phyloP scores from a whole-genome alignment of 2,329 filamentous ascomycete genomes.

The Phoma sp. region DNA sequence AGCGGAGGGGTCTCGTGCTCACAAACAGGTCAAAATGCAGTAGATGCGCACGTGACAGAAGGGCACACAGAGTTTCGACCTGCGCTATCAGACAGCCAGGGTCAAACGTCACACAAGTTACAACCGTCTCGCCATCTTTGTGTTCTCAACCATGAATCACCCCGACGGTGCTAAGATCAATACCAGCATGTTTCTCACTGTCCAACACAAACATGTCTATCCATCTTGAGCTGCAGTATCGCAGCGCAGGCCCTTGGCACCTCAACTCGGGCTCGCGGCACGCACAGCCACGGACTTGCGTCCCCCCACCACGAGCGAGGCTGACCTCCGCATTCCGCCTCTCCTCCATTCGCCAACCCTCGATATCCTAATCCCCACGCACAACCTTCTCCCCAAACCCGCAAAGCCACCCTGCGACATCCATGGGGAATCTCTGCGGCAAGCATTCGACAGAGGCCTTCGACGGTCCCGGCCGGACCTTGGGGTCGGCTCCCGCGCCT shows the following conservation, averaged over 20 bases:
- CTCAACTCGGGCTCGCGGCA: conserved; percentile 17
- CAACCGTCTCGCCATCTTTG: neutral
- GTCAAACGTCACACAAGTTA: conserved; percentile 8
- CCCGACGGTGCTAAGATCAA: neutral
- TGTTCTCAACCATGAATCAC: conserved; percentile 1
- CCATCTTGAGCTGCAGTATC: conserved; percentile 7
- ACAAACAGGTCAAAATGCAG: neutral
- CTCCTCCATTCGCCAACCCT: conserved; percentile 22
- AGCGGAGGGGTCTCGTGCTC: neutral
- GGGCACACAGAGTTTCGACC: conserved; percentile 1
- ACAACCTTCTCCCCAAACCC: neutral
- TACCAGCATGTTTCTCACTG: neutral
- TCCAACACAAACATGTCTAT: neutral
- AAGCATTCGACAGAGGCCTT: conserved; percentile 69
- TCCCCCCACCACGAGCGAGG: conserved; percentile 30
- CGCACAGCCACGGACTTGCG: conserved; percentile 11
- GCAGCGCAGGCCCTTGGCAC: conserved; percentile 30
- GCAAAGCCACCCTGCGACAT: conserved; percentile 18
- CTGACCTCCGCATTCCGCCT: conserved; percentile 30
- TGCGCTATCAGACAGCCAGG: conserved; percentile 5
- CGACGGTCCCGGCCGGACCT: conserved; percentile 72
- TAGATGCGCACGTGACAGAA: conserved; percentile 4
- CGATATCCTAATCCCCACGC: neutral
- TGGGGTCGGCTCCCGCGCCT: conserved; percentile 63
- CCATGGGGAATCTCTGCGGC: conserved; percentile 88